Evolutionary conservation across 306 rosid species (phyloP).

Genomic region (Acacia melanoxylon): DNA sequence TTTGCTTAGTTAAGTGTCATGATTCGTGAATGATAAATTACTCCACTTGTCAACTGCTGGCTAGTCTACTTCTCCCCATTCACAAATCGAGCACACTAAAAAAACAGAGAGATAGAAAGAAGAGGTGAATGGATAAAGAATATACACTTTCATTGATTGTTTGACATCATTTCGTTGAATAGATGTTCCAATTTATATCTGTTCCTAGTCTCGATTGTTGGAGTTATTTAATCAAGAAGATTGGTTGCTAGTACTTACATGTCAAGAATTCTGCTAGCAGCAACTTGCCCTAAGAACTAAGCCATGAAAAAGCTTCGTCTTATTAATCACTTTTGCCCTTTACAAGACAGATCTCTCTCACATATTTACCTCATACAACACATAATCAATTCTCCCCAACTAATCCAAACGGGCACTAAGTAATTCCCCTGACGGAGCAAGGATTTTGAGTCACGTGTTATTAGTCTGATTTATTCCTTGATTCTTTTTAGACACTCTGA

Average conservation of each 20-base stretch:
- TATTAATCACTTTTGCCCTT: no score
- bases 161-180: neutral
- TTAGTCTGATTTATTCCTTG: neutral
- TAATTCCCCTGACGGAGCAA: neutral
- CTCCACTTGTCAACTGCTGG: neutral
- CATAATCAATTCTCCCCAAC: no score
- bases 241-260: neutral
- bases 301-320: neutral
- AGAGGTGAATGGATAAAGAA: neutral
- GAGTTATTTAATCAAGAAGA: neutral
- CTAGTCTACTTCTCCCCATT: neutral
- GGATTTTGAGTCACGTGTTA: neutral
- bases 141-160: neutral
- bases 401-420: no score
- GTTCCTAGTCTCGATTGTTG: neutral
- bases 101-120: neutral
- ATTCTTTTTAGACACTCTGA: slow-evolving; percentile 10
- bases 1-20: neutral
- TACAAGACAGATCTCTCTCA: no score
- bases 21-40: neutral
- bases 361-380: no score
- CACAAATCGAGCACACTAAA: neutral
- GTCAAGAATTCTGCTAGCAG: neutral
- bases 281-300: neutral
- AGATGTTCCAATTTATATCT: neutral